phyloP scores from a whole-genome alignment of 2,329 filamentous ascomycete genomes.

The Cytospora piceicola region DNA sequence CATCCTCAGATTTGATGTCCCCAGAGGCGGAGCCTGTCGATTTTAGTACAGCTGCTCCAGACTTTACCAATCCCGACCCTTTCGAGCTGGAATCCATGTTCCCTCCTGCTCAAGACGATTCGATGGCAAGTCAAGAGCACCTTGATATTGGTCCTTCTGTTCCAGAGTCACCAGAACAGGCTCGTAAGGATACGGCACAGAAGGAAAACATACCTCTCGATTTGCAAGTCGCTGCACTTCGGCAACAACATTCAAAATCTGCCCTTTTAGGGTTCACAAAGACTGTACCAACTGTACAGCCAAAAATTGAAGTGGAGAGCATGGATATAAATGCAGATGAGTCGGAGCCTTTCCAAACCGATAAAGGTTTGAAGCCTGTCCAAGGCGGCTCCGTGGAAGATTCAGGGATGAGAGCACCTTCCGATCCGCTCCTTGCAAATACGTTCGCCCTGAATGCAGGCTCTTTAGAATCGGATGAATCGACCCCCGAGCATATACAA shows the following conservation, averaged over 20 bases:
- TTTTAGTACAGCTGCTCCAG: neutral
- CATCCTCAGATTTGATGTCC: neutral
- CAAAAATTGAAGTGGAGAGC: slow-evolving; percentile 2
- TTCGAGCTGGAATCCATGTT: neutral
- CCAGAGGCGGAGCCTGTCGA: neutral
- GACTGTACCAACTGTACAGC: neutral
- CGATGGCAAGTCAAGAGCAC: neutral
- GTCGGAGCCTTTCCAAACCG: neutral
- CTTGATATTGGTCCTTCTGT: neutral
- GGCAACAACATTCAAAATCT: neutral
- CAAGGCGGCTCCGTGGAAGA: neutral
- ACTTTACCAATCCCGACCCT: neutral
- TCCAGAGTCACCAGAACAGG: neutral
- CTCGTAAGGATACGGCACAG: neutral
- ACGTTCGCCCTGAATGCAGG: neutral
- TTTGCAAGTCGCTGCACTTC: neutral
- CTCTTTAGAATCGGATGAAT: neutral
- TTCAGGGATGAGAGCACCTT: neutral
- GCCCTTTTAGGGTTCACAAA: neutral
- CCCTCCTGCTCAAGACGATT: neutral
- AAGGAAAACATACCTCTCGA: neutral
- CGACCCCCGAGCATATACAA: neutral
- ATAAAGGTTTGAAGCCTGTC: neutral
- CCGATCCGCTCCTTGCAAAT: neutral
- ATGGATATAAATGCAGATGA: neutral